A percentile compares a stretch with the other conserved stretches of the same genome.
These are phyloP conservation scores for Lipomyces starkeyi DNA, from an alignment of 805 yeast genomes.

Conservation along the genomic window DNA sequence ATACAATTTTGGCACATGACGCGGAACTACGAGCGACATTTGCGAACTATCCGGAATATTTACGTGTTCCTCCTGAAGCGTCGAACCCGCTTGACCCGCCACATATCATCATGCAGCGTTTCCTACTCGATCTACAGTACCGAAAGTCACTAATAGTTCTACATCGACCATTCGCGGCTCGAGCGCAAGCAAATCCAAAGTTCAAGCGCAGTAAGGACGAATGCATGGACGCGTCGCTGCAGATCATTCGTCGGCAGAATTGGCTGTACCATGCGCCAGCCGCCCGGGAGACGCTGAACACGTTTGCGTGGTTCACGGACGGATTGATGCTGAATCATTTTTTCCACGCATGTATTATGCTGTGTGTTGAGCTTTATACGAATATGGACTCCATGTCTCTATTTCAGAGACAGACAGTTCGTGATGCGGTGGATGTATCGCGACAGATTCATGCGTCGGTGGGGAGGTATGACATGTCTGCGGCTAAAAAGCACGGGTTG, in stretches of 20 bases:
- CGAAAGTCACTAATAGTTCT: conserved; percentile 43
- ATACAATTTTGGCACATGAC: conserved; percentile 40
- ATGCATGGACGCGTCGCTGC: conserved; percentile 36
- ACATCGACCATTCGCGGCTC: conserved; percentile 41
- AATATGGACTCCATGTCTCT: conserved; percentile 30
- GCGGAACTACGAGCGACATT: conserved; percentile 40
- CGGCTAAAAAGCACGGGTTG: conserved; percentile 28
- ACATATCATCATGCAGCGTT: conserved; percentile 42
- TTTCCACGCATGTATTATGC: conserved; percentile 37
- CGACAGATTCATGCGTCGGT: conserved; percentile 22
- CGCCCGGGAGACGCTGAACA: conserved; percentile 22
- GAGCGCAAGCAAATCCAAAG: conserved; percentile 19
- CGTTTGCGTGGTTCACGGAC: conserved; percentile 33
- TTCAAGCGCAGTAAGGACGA: conserved; percentile 35
- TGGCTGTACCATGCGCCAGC: conserved; percentile 36
- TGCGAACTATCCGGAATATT: conserved; percentile 39
- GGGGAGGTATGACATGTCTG: conserved; percentile 26
- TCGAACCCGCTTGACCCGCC: conserved; percentile 38
- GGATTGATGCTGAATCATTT: conserved; percentile 33
- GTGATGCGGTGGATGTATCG: conserved; percentile 29
- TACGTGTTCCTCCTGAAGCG: conserved; percentile 38
- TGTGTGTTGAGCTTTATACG: conserved; percentile 30
- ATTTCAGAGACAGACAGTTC: conserved; percentile 29
- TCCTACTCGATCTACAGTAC: conserved; percentile 43
- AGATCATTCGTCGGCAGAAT: conserved; percentile 31